Evolutionary conservation across 23 red algal genomes (phyloP).

Genomic region (Pyropia haitanensis): DNA sequence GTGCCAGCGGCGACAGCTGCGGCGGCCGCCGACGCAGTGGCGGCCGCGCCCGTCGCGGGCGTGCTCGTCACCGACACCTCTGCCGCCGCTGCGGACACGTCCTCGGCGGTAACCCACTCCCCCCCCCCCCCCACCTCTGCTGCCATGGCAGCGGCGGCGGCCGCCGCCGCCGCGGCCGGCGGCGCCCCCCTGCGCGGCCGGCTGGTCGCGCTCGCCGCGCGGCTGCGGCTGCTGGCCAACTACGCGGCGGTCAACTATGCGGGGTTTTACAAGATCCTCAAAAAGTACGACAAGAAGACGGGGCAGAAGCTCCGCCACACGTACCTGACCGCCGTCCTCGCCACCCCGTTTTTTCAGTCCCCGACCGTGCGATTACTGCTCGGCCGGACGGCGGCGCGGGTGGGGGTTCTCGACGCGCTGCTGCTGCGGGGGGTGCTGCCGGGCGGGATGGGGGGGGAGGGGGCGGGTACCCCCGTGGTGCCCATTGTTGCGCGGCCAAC

Average conservation of each 20-base stretch:
- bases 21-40: no score
- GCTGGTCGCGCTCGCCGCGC: slow-evolving; percentile 70
- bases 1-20: no score
- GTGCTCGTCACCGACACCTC: slow-evolving; percentile 9
- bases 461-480: no score
- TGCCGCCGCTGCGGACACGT: neutral
- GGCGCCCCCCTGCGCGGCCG: slow-evolving; percentile 15
- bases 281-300: slow-evolving; percentile 99
- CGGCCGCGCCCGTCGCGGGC: no score
- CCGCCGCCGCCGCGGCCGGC: no score
- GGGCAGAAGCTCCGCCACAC: slow-evolving; percentile 55
- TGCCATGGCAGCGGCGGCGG: no score
- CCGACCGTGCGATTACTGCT: slow-evolving; percentile 51
- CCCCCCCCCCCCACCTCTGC: no score
- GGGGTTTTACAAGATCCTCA: slow-evolving; percentile 98
- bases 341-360: slow-evolving; percentile 65
- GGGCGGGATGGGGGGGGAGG: no score
- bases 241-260: slow-evolving; percentile 92
- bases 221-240: slow-evolving; percentile 67
- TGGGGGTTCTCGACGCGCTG: slow-evolving; percentile 27
- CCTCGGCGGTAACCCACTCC: no score
- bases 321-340: slow-evolving; percentile 59
- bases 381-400: slow-evolving; percentile 19
- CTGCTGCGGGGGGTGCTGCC: neutral
- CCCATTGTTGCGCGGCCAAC: no score